Base-by-base conservation (phyloP, 169 alveolate genomes). In the Cryptosporidium tyzzeri region DNA sequence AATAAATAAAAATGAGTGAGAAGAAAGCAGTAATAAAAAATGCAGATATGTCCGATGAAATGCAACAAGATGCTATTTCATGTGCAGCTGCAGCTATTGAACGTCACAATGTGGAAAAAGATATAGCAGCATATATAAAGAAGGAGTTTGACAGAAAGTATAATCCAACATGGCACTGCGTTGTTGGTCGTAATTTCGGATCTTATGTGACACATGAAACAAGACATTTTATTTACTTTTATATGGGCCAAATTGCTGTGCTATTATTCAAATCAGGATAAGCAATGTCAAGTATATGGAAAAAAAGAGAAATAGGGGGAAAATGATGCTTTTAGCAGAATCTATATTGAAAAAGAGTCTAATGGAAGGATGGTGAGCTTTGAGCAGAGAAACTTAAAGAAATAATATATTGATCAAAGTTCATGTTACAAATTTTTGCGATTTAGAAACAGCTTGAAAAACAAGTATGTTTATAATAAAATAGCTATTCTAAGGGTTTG, bases 121-220 rank as follows among this genome's bases (percentile, higher is more conserved):
- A 97, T 91, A 97, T 97, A 53, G 99, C 99, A 35, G 99, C 99
- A 33, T 98, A 97, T 95, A 98, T 98, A 92, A 98, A 98, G 95
- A 98, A 97, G 95, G 99, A 98, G 92, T 98, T 98, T 94, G 99
- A 98, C 94, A 96, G 97, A 94, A 97, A 98, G 92, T 98, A 98
- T 96, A 92, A 93, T 70, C 97, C 97, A 59, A 98, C 99, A 16
- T 98, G 99, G 99, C 99, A 98, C 94, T 97, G 99, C 92, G 98
- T 98, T 73, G 99, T 98, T 35, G 99, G 99, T 39, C 95, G 99
- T 73, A 98, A 98, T 94, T 98, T 98, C 94, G 99, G 99, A 61
- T 96, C 99, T 39, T 98, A 97, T 94, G 99, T 98, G 37, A 98
- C 99, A 48, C 99, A 98, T 94, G 99, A 99, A 95, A 99, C 99